Conservation (phyloP, 2,329 filamentous ascomycete species). For the Neurospora sp. region DNA sequence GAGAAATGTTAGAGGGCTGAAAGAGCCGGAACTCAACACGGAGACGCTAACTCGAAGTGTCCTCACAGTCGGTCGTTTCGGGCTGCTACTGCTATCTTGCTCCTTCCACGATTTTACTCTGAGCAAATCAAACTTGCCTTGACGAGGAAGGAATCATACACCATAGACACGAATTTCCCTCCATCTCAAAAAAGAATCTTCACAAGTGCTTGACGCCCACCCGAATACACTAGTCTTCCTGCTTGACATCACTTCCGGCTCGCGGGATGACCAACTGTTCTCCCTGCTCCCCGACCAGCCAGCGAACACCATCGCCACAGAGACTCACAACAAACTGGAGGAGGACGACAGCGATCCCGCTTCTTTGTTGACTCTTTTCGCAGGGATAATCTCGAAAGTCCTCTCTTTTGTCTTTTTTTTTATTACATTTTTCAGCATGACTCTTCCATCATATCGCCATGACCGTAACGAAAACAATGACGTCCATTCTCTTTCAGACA, state of each 20-base stretch:
- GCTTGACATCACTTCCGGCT: neutral
- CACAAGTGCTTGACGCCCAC: neutral
- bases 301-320: neutral
- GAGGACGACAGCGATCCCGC: neutral
- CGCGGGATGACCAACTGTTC: neutral
- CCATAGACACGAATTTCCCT: neutral
- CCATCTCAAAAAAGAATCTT: neutral
- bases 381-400: neutral
- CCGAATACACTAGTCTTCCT: neutral
- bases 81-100: neutral
- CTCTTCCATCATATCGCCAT: neutral
- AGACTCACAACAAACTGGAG: neutral
- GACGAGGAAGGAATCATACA: neutral
- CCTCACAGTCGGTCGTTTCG: conserved; percentile 7
- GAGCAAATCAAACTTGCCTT: neutral
- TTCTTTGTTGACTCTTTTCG: neutral
- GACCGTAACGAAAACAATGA: neutral
- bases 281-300: neutral
- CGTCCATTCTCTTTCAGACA: neutral
- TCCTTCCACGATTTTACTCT: neutral
- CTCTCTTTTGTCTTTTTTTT: neutral
- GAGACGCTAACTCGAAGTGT: neutral
- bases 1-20: neutral
- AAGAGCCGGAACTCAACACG: neutral
- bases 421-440: neutral